Evolutionary conservation across 352 stramenopile species (phyloP), one percentile per base, ranked within the genome.

Genomic region (Peronospora farinosa): DNA sequence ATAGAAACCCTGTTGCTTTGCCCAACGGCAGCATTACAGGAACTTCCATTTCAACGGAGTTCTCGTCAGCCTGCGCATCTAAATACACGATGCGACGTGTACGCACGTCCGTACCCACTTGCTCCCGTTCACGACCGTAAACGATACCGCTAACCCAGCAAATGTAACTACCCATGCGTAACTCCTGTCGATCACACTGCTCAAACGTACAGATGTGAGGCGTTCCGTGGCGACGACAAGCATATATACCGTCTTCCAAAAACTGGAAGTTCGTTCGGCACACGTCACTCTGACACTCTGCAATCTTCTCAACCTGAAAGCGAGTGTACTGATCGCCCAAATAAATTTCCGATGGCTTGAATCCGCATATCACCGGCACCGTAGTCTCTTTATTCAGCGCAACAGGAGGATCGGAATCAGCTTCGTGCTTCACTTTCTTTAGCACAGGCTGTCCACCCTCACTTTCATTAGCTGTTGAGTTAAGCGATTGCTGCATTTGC

Each of bases 151-250:
- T 90, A 13, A 85, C 67, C 76, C 74, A 88, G 46, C 79, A 90
- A 43, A 88, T 58, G 50, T 87, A 90, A 35, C 66, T 63, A 5
- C 73, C 72, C 38, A 67, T 45, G 9, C 52, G 59, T 7, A 90
- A 45, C 33, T 84, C 53, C 36, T 86, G 76, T 15, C 63, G 57
- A 33, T 88, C 64, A 30, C 79, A 90, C 43, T 84, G 74, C 40
- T 90, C 75, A 40, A 74, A 90, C 5, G 76, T 90, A 36, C 79
- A 90, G 4, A 90, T 71, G 25, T 90, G 79, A 5, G 79, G 68
- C 21, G 70, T 82, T 10, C 79, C 79, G 36, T 90, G 79, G 3
- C 60, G 64, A 16, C 65, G 63, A 47, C 79, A 90, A 17, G 77
- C 79, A 40, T 78, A 88, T 21, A 90, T 82, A 7, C 76, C 79